phyloP scores from a whole-genome alignment of 768 basidiomycete species.

The Termitomyces titanicus region DNA sequence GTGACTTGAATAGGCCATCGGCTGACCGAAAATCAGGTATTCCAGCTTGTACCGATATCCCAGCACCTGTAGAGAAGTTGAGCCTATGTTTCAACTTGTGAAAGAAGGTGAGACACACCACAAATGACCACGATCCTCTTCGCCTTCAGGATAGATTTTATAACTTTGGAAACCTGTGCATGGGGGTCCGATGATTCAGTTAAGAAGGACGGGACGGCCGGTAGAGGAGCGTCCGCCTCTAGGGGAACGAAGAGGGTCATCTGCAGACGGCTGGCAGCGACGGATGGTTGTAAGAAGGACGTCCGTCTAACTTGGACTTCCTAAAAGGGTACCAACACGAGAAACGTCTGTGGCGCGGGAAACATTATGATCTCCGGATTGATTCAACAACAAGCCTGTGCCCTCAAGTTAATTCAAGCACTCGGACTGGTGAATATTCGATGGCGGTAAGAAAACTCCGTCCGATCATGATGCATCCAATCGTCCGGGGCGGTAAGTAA shows the following conservation, averaged over 20 bases:
- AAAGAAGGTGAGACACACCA: constrained; percentile 46
- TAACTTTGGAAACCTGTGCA: constrained; percentile 47
- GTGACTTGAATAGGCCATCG: constrained; percentile 72
- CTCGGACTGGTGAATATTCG: too few relatives aligned
- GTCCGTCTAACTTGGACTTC: constrained; percentile 7
- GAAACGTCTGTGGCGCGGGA: constrained; percentile 21
- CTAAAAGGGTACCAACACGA: constrained; percentile 11
- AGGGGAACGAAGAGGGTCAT: constrained; percentile 71
- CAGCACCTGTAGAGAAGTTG: constrained; percentile 56
- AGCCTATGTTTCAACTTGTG: neutral
- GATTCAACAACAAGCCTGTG: too few relatives aligned
- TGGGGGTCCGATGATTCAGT: constrained; percentile 39
- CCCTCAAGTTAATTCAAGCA: too few relatives aligned
- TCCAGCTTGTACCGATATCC: constrained; percentile 82
- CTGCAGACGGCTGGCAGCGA: constrained; percentile 7
- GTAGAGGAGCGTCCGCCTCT: constrained; percentile 40
- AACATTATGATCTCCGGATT: constrained; percentile 9
- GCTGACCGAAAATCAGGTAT: constrained; percentile 89
- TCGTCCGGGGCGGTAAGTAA: too few relatives aligned
- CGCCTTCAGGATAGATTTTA: constrained; percentile 73
- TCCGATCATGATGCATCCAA: too few relatives aligned
- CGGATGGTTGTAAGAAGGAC: constrained; percentile 15
- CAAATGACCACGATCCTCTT: constrained; percentile 83
- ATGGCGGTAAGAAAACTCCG: too few relatives aligned
- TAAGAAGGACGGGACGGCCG: constrained; percentile 56